Evolutionary conservation across 1,284 basidiomycete species (phyloP).

Genomic region (Anthracocystis panici-leucophaei): DNA sequence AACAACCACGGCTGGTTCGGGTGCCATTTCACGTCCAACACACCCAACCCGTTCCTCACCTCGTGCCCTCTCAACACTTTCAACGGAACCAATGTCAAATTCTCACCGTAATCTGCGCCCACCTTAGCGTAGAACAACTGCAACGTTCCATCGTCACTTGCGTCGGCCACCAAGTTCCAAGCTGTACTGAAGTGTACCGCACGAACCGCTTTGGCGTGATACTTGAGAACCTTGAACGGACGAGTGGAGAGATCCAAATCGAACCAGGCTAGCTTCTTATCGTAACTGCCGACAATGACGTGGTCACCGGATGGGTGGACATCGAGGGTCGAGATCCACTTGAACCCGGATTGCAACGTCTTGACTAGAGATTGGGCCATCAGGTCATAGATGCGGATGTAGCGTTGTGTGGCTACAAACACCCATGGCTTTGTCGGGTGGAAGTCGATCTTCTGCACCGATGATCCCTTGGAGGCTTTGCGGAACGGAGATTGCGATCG

Average conservation of each 20-base stretch:
- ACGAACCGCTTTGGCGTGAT: constrained; percentile 92
- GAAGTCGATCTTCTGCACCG: constrained; percentile 91
- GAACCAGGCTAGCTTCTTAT: constrained; percentile 98
- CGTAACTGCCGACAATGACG: constrained; percentile 95
- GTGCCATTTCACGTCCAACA: constrained; percentile 90
- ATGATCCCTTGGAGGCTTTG: constrained; percentile 81
- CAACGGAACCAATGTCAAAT: constrained; percentile 94
- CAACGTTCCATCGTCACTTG: constrained; percentile 94
- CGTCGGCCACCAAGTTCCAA: constrained; percentile 93
- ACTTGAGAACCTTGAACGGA: constrained; percentile 96
- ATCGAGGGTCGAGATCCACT: constrained; percentile 97
- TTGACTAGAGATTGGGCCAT: constrained; percentile 92
- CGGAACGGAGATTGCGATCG: constrained; percentile 98
- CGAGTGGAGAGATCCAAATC: constrained; percentile 94
- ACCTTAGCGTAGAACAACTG: constrained; percentile 97
- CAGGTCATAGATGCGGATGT: constrained; percentile 94
- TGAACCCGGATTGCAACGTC: constrained; percentile 90
- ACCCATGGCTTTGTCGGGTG: constrained; percentile 94
- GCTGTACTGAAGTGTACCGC: constrained; percentile 83
- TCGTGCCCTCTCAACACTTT: constrained; percentile 94
- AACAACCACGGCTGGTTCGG: constrained; percentile 91
- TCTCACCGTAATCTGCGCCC: constrained; percentile 83
- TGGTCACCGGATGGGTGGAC: constrained; percentile 88
- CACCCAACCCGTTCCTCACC: constrained; percentile 86
- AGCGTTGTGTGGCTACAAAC: constrained; percentile 98